Evolutionary conservation across 176 grass and related monocot species (phyloP), one percentile per base, ranked within the genome.

Genomic region (Rhynchospora tenuis): DNA sequence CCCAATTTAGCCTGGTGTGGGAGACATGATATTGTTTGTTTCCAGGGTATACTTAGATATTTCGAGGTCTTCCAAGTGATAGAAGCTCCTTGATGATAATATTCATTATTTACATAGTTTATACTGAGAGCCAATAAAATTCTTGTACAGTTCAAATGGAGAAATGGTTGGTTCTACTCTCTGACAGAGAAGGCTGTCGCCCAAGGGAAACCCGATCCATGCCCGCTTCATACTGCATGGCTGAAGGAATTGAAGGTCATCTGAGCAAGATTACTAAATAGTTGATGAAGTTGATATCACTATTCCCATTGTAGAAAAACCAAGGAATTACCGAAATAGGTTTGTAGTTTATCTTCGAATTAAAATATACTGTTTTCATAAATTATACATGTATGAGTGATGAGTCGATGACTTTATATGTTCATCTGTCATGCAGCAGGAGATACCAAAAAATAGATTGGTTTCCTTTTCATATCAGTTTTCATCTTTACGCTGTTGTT

Each of bases 191-290:
- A 93, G 74, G 92, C 90, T 5, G 73, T 98, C 43, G 77, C 83
- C 43, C 43, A 89, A 88, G 95, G 90, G 52, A 88, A 88, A 65
- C 61, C 83, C 38, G 92, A 98, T 83, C 90, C 95, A 54, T 94
- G 95, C 82, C 92, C 92, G 16, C 86, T 98, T 46, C 95, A 98
- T 73, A 98, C 95, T 29, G 89, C 90, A 85, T 98, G 92, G 95
- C 95, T 98, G 85, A 98, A 98, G 89, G 95, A 98, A 81, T 84
- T 98, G 84, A 98, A 91, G 87, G 83, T 92, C 88, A 88, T 97
- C 79, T 97, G 84, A 79, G 66, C 6, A 84, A 64, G 43, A 19
- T 50, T 54, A 65, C 27, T 22, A n/a, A n/a, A 2, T 62, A 20
- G 43, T 52, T 5, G 20, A 33, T 27, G 46, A 66, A 60, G 6